These are phyloP conservation scores for Polymyxa betae DNA, from an alignment of 208 protist species.

Conservation along the genomic window DNA sequence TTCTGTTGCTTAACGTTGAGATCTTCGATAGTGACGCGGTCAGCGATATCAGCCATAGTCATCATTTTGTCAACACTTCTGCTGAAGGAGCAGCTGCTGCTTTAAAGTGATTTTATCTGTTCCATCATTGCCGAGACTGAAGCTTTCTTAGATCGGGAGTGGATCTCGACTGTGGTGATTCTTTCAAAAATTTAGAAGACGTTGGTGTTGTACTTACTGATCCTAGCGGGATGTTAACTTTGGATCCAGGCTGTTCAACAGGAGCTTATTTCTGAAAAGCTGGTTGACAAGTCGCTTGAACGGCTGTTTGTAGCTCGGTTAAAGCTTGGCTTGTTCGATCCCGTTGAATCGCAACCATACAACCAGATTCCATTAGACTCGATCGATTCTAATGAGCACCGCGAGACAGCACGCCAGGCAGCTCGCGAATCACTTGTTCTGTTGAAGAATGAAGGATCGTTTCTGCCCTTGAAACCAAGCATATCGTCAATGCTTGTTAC, in stretches of 20 bases:
- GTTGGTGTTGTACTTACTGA: too few relatives aligned
- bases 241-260: conserved; percentile 17
- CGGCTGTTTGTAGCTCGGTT: conserved; percentile 55
- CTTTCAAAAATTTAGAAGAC: not conserved
- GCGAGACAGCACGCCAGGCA: conserved; percentile 48
- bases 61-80: conserved; percentile 59
- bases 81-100: conserved; percentile 41
- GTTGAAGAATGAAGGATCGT: conserved; percentile 62
- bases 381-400: conserved; percentile 55
- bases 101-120: too few relatives aligned
- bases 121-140: too few relatives aligned
- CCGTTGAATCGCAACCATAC: not conserved
- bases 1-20: not conserved
- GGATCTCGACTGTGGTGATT: conserved; percentile 64
- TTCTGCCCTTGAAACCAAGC: conserved; percentile 55
- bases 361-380: not conserved
- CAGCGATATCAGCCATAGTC: conserved; percentile 56
- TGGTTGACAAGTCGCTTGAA: conserved; percentile 60
- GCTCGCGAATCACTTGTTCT: conserved; percentile 64
- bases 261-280: conserved; percentile 43
- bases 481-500: conserved; percentile 57
- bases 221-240: too few relatives aligned
- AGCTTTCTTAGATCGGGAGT: conserved; percentile 60
- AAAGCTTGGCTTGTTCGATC: conserved; percentile 61
- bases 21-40: conserved; percentile 59